These are phyloP conservation scores for Nectriaceae sp. DNA, from an alignment of 2,329 filamentous ascomycete species.

Conservation along the genomic window DNA sequence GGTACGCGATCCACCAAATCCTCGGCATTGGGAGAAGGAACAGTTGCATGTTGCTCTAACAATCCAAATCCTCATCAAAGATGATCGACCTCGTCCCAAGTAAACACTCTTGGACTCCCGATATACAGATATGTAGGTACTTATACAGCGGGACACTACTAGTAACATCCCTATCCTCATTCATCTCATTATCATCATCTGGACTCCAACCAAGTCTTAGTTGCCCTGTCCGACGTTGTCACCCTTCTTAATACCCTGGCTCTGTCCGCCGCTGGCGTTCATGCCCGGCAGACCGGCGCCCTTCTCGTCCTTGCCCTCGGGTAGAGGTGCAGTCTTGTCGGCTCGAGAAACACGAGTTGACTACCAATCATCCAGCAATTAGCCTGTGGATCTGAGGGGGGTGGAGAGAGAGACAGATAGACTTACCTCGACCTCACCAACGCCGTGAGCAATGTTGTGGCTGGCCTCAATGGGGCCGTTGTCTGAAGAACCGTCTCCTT, in stretches of 20 bases:
- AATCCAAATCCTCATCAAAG: too few species aligned
- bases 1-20: too few species aligned
- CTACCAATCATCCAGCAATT: slow-evolving; percentile 17
- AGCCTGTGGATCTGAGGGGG: not conserved
- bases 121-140: too few species aligned
- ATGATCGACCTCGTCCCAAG: too few species aligned
- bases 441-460: slow-evolving; percentile 48
- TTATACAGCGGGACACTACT: too few species aligned
- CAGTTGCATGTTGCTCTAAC: too few species aligned
- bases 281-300: slow-evolving; percentile 42
- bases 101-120: too few species aligned
- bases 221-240: slow-evolving; percentile 44
- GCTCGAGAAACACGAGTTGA: slow-evolving; percentile 44
- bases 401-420: not conserved
- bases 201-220: not conserved
- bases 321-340: slow-evolving; percentile 51
- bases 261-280: slow-evolving; percentile 46
- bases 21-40: too few species aligned
- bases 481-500: slow-evolving; percentile 50
- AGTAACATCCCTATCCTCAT: too few species aligned
- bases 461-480: slow-evolving; percentile 45
- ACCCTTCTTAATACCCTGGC: slow-evolving; percentile 44
- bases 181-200: not conserved
- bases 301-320: slow-evolving; percentile 44
- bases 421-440: slow-evolving; percentile 40